Percentiles rank a stretch among this genome's conserved stretches.
These are phyloP conservation scores for Trifolium fragiferum DNA, from an alignment of 306 rosid genomes.

Conservation along the genomic window DNA sequence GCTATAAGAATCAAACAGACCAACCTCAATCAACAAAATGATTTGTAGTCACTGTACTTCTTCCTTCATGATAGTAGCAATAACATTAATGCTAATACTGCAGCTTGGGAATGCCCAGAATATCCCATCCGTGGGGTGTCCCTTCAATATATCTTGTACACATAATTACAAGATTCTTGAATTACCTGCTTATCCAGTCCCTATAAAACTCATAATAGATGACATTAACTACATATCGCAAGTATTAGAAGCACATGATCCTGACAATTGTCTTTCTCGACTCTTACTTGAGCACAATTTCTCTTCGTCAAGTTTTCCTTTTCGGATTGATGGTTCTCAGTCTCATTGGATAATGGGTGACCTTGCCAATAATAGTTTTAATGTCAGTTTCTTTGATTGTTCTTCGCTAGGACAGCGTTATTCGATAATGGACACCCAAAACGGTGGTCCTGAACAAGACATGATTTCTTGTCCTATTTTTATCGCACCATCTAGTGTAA, in stretches of 20 bases:
- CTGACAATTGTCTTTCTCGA: background rate
- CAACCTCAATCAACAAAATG: too few relatives aligned
- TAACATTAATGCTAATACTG: too few relatives aligned
- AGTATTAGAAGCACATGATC: background rate
- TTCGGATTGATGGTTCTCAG: background rate
- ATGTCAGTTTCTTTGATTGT: constrained; percentile 1
- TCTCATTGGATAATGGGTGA: too few relatives aligned
- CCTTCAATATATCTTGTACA: background rate
- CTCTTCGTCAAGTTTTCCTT: background rate
- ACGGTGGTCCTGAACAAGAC: background rate
- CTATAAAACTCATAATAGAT: background rate
- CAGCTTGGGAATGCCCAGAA: too few relatives aligned
- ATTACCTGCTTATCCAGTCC: background rate
- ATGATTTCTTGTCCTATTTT: background rate
- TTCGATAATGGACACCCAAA: too few relatives aligned
- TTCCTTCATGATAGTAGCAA: too few relatives aligned
- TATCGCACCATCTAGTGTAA: rapidly evolving
- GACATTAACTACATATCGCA: background rate
- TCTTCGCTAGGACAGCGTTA: background rate
- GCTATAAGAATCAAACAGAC: too few relatives aligned
- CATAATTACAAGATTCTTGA: background rate
- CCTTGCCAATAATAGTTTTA: background rate
- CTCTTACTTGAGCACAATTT: background rate
- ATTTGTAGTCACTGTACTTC: too few relatives aligned
- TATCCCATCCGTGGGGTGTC: background rate